Conservation (phyloP, 202 grass and related monocot species). For the Elaeis oleifera region DNA sequence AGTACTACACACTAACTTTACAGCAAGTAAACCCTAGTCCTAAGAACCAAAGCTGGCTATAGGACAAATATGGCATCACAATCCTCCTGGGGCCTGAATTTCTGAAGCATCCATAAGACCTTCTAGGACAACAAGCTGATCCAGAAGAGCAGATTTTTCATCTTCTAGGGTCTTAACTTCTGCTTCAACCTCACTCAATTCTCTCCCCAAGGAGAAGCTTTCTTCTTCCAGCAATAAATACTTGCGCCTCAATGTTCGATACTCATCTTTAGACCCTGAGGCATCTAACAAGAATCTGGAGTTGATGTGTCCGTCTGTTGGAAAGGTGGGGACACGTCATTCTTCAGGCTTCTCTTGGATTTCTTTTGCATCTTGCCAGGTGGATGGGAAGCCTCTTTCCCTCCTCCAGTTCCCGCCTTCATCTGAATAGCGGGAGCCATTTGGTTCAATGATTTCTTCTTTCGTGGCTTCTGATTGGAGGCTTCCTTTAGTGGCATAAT, state of each 20-base stretch:
- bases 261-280: slow-evolving; percentile 49
- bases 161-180: slow-evolving; percentile 48
- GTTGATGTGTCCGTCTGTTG: slow-evolving; percentile 31
- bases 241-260: slow-evolving; percentile 51
- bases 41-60: too few species aligned
- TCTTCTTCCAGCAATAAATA: slow-evolving; percentile 90
- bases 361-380: slow-evolving; percentile 36
- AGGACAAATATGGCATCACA: not conserved
- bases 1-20: too few species aligned
- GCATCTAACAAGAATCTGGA: slow-evolving; percentile 42
- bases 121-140: slow-evolving; percentile 93
- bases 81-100: slow-evolving; percentile 19
- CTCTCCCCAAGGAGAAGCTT: slow-evolving; percentile 54
- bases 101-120: slow-evolving; percentile 55
- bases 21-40: too few species aligned
- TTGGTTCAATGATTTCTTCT: slow-evolving; percentile 35
- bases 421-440: slow-evolving; percentile 26
- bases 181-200: slow-evolving; percentile 46
- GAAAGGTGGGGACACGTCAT: slow-evolving; percentile 14
- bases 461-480: slow-evolving; percentile 34
- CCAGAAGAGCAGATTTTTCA: slow-evolving; percentile 64
- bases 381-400: slow-evolving; percentile 23
- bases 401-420: slow-evolving; percentile 29
- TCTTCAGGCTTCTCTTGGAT: slow-evolving; percentile 41
- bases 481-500: slow-evolving; percentile 28